A percentile compares a stretch with the other conserved stretches of the same genome.
phyloP scores from a whole-genome alignment of 2,329 filamentous ascomycete genomes.

The Trichoderma polysporum region DNA sequence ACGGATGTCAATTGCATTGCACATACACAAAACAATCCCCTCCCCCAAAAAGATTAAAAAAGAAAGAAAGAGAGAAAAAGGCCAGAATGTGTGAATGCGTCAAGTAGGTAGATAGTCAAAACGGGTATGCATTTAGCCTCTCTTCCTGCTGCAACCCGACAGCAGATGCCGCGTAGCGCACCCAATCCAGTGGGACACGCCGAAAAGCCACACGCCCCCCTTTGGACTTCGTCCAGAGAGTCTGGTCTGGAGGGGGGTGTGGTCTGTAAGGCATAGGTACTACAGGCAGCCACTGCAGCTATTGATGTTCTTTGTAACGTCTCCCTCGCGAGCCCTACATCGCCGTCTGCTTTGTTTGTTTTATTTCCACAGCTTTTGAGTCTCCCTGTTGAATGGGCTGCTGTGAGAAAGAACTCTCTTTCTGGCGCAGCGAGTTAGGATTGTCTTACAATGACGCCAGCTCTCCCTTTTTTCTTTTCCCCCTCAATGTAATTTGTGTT shows the following conservation, averaged over 20 bases:
- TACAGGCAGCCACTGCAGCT: background rate
- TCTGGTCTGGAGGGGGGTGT: background rate
- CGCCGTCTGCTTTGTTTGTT: background rate
- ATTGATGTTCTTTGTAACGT: background rate
- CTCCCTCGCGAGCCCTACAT: background rate
- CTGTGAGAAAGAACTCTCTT: background rate
- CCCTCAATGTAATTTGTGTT: background rate
- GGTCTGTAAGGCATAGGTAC: background rate
- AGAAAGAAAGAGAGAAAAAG: background rate
- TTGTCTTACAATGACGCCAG: background rate
- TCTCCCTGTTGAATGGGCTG: background rate
- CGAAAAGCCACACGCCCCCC: slow-evolving; percentile 5
- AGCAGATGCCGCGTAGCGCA: slow-evolving; percentile 13
- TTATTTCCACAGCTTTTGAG: background rate
- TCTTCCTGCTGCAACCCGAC: background rate
- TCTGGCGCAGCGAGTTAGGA: background rate
- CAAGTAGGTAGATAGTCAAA: too few species aligned
- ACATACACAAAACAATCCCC: background rate
- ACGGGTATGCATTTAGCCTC: background rate
- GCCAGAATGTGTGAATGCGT: too few species aligned
- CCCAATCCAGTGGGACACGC: background rate
- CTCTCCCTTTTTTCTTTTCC: background rate
- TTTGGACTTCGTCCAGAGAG: background rate
- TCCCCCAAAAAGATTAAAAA: background rate
- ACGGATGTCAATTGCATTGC: background rate